These are phyloP conservation scores for Aechmea fasciata DNA, from an alignment of 176 grass and related monocot genomes.

Conservation along the genomic window DNA sequence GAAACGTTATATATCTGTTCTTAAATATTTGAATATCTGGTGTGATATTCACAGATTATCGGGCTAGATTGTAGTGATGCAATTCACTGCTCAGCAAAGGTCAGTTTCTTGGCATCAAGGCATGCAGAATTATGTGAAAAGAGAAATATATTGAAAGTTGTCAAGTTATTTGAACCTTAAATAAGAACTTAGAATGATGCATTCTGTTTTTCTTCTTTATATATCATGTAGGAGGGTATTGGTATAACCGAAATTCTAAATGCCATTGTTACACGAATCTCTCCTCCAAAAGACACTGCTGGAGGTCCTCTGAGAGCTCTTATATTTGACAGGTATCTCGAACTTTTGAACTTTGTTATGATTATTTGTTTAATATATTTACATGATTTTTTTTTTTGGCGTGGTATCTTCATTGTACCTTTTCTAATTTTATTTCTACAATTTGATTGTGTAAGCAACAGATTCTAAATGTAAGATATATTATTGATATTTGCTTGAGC, in stretches of 20 bases:
- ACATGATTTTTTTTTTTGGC: neutral
- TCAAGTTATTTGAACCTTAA: neutral
- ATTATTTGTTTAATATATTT: slow-evolving; percentile 7
- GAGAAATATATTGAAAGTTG: neutral
- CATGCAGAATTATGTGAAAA: neutral
- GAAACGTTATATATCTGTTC: no score
- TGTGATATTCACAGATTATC: slow-evolving; percentile 54
- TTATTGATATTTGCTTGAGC: no score
- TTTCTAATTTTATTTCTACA: no score
- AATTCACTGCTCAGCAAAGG: slow-evolving; percentile 96
- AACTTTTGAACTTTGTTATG: slow-evolving; percentile 7
- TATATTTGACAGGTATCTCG: slow-evolving; percentile 90
- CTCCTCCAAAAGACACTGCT: slow-evolving; percentile 73
- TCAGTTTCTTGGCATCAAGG: slow-evolving; percentile 24
- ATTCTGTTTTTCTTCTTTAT: slow-evolving; percentile 15
- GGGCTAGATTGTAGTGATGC: slow-evolving; percentile 86
- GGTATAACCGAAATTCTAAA: slow-evolving; percentile 90
- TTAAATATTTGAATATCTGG: neutral
- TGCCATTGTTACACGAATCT: slow-evolving; percentile 71
- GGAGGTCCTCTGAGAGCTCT: slow-evolving; percentile 77
- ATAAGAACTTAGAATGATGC: neutral
- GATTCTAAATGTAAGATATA: no score
- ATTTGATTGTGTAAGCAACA: no score
- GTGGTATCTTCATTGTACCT: neutral
- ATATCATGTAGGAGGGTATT: slow-evolving; percentile 67